Base-by-base conservation (phyloP, 2,329 filamentous ascomycete genomes). In the Neophaeococcomyces mojaviensis region DNA sequence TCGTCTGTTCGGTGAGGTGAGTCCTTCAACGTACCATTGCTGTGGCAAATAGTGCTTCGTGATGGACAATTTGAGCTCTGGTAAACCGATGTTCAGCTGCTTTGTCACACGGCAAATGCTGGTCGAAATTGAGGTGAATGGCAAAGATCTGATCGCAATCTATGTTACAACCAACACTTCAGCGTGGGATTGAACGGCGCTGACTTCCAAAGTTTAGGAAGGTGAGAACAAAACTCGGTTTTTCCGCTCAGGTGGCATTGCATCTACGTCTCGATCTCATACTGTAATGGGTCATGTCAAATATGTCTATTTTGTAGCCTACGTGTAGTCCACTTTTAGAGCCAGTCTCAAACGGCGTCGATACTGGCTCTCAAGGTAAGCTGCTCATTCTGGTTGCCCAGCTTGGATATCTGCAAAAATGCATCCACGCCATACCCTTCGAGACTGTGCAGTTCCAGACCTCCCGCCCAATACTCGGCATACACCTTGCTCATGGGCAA, bases 301-400 rank as follows among this genome's bases (percentile, higher is more conserved):
- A 19, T 10, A 6, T 37, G 35, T 12, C 12, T 16, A 20, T 5
- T 19, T 16, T 5, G 6, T 7, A 13, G n/a, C 19, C 22, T 26
- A 13, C 5, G n/a, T 12, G 7, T 16, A 28, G 13, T 9, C 5
- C n/a, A 18, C n/a, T 10, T 18, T 10, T 7, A 18, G n/a, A 10
- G 9, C n/a, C 24, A 22, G 7, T 35, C 28, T 16, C 16, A 86
- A 10, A 89, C 77, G 16, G 84, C 82, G 64, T 89, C 85, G 73
- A 89, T 87, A 53, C 76, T 80, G 20, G 85, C 85, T 58, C 85
- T 72, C 22, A 80, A 88, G 15, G 76, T 88, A 51, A 98, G 73
- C 65, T 94, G 88, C 70, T 98, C 92, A 61, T 97, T 96, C 73
- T 95, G 96, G 64, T 98, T 98, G 16, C 92, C 92, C 47, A 98